Base-by-base conservation (phyloP, 75 land plant genomes). In the Adiantum capillusveneris region DNA sequence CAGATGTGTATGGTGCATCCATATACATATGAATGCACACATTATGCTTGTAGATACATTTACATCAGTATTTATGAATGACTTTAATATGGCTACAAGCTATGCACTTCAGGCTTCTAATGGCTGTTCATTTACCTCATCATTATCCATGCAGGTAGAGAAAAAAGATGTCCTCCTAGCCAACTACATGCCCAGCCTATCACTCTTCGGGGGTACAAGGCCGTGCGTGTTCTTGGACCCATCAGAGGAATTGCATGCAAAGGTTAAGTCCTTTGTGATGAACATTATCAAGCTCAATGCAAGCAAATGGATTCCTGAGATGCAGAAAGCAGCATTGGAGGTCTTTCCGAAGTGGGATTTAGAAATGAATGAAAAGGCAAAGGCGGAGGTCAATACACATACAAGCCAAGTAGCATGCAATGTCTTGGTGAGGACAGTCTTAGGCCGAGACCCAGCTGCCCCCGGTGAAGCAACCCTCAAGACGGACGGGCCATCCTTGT, bases 151-250 rank as follows among this genome's bases (percentile, higher is more conserved):
- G 37, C 49, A 54, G 31, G 57, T 54, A 9, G 62, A 66, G 29
- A 73, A 67, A 57, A 55, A 44, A 20, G 44, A 73, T 59, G 60
- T 73, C 6, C 29, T 73, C 22, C 12, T 42, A 0, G 76, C 74
- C 1, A 45, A 65, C 1, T 73, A 67, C 73, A 68, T 29, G 59
- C 65, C 63, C 6, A 19, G 26, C 44, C 0, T 19, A 0, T n/a
- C 14, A 7, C 68, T 20, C 51, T 59, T 34, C 0, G 70, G 73
- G 7, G 73, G 73, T 0, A 34, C 39, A 48, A 24, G 65, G 34
- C 29, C 28, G 2, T 41, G 44, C 48, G 1, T 56, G 0, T 68
- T 60, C 44, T 44, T 73, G 14, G 76, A 73, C 30, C 58, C 76
- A 6, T 25, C 59, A 5, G 76, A 73, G 6, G 72, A 56, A 14